Evolutionary conservation across 2,329 filamentous ascomycete species (phyloP), one percentile per base, ranked within the genome.

Genomic region (Parastagonospora nodorum): DNA sequence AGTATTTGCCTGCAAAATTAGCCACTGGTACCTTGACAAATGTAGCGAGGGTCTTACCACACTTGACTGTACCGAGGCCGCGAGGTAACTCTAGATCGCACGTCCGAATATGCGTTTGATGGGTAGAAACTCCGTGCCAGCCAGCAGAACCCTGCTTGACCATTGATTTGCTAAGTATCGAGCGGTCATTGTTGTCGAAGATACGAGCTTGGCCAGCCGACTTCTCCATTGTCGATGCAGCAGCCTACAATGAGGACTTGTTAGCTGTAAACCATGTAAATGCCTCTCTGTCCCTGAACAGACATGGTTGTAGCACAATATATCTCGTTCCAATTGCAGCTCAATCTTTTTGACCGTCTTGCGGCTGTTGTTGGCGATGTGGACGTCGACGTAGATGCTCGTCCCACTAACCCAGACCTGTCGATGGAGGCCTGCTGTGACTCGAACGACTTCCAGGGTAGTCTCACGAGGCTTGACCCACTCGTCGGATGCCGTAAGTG

Each of bases 381-480:
- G 78, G 2, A 83, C 73, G 55, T 84, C 81, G 12, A 81, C 77
- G 52, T 82, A 83, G 30, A 83, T 78, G 56, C 73, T 79, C 16
- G 79, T 80, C 12, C 81, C 81, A 56, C 80, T 82, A 46, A 84
- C 79, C 81, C 81, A 84, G 27, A 82, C 81, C 64, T 83, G 81
- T n/a, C 81, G 76, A 62, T 83, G 81, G 8, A 83, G 61, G 6
- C 80, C 80, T 27, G 81, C 81, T 15, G 80, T 82, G 14, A 82
- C 63, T 46, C 73, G 74, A 19, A 82, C 66, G 8, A 72, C 74
- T 51, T 82, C 79, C 1, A 76, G 51, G 1, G 68, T 68, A 27
- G 64, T 67, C 35, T 76, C 71, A 27, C 73, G 72, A 27, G 75
- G 69, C 30, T 78, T 66, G 5, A 68, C 53, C 55, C 78, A 73